Evolutionary conservation across 2,329 filamentous ascomycete species (phyloP).

Genomic region (Chaetomium olivaceum): DNA sequence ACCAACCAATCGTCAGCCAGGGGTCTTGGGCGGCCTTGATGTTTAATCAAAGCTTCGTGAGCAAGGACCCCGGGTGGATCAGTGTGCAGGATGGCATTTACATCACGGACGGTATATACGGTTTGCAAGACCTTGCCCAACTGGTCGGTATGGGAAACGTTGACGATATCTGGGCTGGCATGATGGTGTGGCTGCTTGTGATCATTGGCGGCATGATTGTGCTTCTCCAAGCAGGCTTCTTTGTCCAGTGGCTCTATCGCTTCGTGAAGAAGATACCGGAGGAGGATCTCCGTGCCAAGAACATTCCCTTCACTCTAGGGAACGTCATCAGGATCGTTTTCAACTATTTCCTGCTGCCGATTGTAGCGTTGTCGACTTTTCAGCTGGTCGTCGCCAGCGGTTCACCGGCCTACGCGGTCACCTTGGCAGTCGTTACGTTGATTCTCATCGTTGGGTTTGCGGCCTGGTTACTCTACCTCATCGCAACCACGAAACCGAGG

Average conservation of each 20-base stretch:
- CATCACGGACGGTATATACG: conserved; percentile 72
- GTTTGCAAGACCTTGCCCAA: conserved; percentile 76
- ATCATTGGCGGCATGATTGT: conserved; percentile 69
- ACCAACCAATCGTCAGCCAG: conserved; percentile 86
- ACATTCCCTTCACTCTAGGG: conserved; percentile 80
- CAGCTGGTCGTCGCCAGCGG: conserved; percentile 75
- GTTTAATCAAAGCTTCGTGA: conserved; percentile 90
- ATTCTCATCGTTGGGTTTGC: conserved; percentile 71
- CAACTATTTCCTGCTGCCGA: conserved; percentile 87
- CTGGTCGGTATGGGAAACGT: conserved; percentile 75
- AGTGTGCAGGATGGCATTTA: conserved; percentile 86
- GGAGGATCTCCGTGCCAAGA: conserved; percentile 88
- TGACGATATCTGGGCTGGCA: conserved; percentile 87
- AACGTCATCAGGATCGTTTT: conserved; percentile 83
- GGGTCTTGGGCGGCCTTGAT: conserved; percentile 85
- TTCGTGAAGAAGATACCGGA: conserved; percentile 70
- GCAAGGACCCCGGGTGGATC: conserved; percentile 62
- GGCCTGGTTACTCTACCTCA: conserved; percentile 76
- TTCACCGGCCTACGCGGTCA: conserved; percentile 71
- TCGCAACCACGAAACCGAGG: conserved; percentile 77
- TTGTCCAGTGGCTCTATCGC: conserved; percentile 73
- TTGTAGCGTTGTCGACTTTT: conserved; percentile 84
- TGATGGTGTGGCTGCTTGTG: conserved; percentile 86
- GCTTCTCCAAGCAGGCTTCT: conserved; percentile 75
- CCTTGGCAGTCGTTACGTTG: conserved; percentile 72